Evolutionary conservation across 2,329 filamentous ascomycete genomes (phyloP).

Genomic region (Colletotrichum sp.): DNA sequence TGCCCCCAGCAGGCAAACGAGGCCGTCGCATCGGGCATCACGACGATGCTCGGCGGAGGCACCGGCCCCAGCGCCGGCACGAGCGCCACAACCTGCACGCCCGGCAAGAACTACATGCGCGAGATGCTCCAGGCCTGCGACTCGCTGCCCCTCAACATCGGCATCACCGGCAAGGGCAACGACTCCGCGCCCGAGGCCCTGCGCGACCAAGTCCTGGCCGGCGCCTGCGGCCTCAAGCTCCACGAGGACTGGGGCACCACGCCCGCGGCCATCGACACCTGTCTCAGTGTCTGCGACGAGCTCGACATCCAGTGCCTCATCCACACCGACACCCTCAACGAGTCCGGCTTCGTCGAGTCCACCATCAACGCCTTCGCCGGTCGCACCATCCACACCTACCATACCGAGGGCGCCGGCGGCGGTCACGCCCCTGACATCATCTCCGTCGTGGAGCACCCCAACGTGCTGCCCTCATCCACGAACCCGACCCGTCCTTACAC

Average conservation of each 20-base stretch:
- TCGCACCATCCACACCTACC: slow-evolving; percentile 93
- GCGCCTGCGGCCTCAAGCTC: slow-evolving; percentile 88
- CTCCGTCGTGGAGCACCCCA: slow-evolving; percentile 83
- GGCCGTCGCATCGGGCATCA: slow-evolving; percentile 83
- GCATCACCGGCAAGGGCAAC: slow-evolving; percentile 93
- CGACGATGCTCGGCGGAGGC: slow-evolving; percentile 88
- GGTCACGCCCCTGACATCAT: slow-evolving; percentile 98
- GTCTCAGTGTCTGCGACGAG: slow-evolving; percentile 84
- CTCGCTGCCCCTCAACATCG: slow-evolving; percentile 80
- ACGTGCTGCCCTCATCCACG: slow-evolving; percentile 88
- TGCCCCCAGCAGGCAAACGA: slow-evolving; percentile 92
- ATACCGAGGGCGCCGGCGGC: slow-evolving; percentile 93
- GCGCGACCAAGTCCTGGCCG: slow-evolving; percentile 80
- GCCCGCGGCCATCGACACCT: slow-evolving; percentile 88
- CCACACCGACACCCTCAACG: slow-evolving; percentile 95
- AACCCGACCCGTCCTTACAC: slow-evolving; percentile 94
- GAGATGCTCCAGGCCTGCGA: slow-evolving; percentile 93
- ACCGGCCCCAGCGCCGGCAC: slow-evolving; percentile 89
- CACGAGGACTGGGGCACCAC: slow-evolving; percentile 97
- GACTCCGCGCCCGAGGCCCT: slow-evolving; percentile 75
- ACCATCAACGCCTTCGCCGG: slow-evolving; percentile 85
- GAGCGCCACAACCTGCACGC: slow-evolving; percentile 92
- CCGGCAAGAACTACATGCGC: slow-evolving; percentile 79
- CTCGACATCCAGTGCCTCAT: slow-evolving; percentile 92
- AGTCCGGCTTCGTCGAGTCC: slow-evolving; percentile 95